These are phyloP conservation scores for Nelumbo lutea DNA, from an alignment of 164 flowering plant species.

Conservation along the genomic window DNA sequence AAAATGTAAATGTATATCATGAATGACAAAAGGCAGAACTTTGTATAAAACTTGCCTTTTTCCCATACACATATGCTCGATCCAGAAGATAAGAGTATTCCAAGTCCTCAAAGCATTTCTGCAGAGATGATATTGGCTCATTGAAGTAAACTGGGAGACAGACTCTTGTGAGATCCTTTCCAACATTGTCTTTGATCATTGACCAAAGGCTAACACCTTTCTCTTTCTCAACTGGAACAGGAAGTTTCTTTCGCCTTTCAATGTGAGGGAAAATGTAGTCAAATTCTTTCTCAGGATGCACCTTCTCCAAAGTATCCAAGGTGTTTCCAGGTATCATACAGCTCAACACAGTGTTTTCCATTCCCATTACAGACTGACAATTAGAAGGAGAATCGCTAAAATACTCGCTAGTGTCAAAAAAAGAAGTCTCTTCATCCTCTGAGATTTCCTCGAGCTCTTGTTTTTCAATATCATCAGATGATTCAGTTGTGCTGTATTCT, in stretches of 20 bases:
- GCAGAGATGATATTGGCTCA: constrained; percentile 92
- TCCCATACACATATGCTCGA: constrained; percentile 73
- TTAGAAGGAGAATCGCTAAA: constrained; percentile 39
- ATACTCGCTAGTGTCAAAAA: constrained; percentile 61
- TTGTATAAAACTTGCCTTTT: constrained; percentile 35
- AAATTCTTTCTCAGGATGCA: constrained; percentile 19
- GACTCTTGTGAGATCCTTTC: constrained; percentile 82
- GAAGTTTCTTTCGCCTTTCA: constrained; percentile 68
- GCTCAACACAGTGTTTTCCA: constrained; percentile 12
- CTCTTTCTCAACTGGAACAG: constrained; percentile 85
- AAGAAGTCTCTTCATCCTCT: constrained; percentile 67
- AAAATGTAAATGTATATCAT: neutral
- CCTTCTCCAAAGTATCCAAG: constrained; percentile 17
- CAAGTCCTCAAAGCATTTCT: constrained; percentile 87
- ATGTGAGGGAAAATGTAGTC: constrained; percentile 25
- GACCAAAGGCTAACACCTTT: constrained; percentile 93
- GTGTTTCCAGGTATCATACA: constrained; percentile 18
- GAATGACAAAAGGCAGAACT: neutral
- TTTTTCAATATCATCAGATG: constrained; percentile 87
- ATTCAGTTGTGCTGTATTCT: constrained; percentile 89
- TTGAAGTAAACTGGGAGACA: constrained; percentile 96
- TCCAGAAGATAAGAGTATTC: constrained; percentile 86
- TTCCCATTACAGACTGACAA: constrained; percentile 18
- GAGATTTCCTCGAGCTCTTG: constrained; percentile 75
- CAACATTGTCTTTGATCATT: constrained; percentile 91